Conservation (phyloP, 1,284 basidiomycete genomes). For the Austropuccinia psidii region DNA sequence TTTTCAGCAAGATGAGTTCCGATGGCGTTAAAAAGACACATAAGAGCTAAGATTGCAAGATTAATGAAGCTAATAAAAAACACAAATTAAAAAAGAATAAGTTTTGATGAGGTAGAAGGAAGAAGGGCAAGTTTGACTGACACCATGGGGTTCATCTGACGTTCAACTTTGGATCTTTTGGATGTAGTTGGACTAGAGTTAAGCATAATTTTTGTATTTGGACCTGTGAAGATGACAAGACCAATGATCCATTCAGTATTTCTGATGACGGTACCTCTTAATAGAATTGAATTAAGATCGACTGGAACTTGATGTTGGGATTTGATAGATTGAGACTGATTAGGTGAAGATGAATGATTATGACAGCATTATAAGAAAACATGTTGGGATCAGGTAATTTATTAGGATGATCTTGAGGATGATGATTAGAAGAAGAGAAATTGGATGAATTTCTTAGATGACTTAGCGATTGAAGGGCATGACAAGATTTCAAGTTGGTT, state of each 20-base stretch:
- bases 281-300: conserved; percentile 71
- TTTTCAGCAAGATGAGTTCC: conserved; percentile 73
- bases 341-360: conserved; percentile 57
- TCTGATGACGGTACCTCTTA: conserved; percentile 80
- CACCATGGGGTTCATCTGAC: conserved; percentile 96
- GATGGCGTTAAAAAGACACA: conserved; percentile 78
- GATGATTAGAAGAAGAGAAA: no score
- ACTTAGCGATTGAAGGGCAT: conserved; percentile 67
- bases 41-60: conserved; percentile 66
- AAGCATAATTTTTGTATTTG: conserved; percentile 86
- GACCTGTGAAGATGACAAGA: conserved; percentile 82
- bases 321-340: no score
- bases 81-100: background rate
- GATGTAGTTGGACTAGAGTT: conserved; percentile 90
- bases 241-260: conserved; percentile 92
- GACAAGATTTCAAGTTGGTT: conserved; percentile 93
- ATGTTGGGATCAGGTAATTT: conserved; percentile 78
- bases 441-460: conserved; percentile 55
- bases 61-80: conserved; percentile 62
- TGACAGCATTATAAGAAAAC: conserved; percentile 81
- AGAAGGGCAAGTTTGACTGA: conserved; percentile 49
- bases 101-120: background rate
- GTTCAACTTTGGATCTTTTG: conserved; percentile 86
- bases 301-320: conserved; percentile 53
- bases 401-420: conserved; percentile 51